A percentile compares a stretch with the other conserved stretches of the same genome.
Evolutionary conservation across 345 rosid genomes (phyloP).

Genomic region (Ricinus communis): DNA sequence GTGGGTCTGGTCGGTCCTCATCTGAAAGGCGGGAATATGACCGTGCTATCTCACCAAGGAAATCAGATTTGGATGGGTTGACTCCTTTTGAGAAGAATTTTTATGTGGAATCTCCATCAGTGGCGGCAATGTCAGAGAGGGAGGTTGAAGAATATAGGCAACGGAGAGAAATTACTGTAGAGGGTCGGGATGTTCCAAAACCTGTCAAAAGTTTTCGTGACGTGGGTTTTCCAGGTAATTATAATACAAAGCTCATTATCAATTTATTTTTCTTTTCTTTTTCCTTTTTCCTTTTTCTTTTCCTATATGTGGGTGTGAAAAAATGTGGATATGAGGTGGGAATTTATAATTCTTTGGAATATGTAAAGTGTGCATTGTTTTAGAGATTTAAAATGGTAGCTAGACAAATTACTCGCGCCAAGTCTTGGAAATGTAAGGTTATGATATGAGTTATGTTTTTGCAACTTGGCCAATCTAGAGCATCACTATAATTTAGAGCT

Average conservation of each 20-base stretch:
- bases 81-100: slow-evolving; percentile 94
- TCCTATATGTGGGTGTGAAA: slow-evolving; percentile 1
- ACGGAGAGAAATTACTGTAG: slow-evolving; percentile 81
- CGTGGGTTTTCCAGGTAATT: slow-evolving; percentile 87
- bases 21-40: slow-evolving; percentile 59
- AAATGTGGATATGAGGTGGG: neutral
- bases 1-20: slow-evolving; percentile 48
- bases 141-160: slow-evolving; percentile 83
- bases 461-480: neutral
- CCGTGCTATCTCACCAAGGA: slow-evolving; percentile 54
- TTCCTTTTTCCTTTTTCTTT: neutral
- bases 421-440: no score
- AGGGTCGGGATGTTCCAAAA: slow-evolving; percentile 91
- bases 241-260: neutral
- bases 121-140: slow-evolving; percentile 78
- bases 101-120: slow-evolving; percentile 71
- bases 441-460: neutral
- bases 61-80: slow-evolving; percentile 89
- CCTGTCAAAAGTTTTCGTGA: slow-evolving; percentile 81
- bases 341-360: neutral
- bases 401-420: neutral
- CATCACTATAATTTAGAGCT: neutral
- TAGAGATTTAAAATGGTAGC: no score
- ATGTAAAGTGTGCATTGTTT: neutral
- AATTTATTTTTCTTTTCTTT: neutral